phyloP scores from a whole-genome alignment of 352 stramenopile genomes.

The Phytophthora boehmeriae region DNA sequence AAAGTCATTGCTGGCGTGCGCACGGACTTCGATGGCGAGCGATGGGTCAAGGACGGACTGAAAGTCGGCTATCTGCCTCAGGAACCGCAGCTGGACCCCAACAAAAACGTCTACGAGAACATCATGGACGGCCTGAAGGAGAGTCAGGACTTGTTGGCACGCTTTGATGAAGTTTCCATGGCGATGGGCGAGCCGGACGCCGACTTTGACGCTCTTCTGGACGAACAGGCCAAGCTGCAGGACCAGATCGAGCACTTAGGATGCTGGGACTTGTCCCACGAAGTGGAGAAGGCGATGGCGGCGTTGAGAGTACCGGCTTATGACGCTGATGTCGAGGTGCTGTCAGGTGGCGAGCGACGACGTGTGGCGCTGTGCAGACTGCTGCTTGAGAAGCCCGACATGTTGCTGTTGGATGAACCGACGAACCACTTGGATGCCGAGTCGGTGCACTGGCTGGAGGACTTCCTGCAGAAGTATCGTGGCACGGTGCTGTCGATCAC shows the following conservation, averaged over 20 bases:
- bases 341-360: constrained; percentile 94
- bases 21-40: constrained; percentile 86
- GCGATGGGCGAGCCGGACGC: constrained; percentile 91
- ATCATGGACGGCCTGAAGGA: constrained; percentile 91
- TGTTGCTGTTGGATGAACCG: constrained; percentile 98
- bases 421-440: constrained; percentile 99
- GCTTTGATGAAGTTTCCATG: constrained; percentile 89
- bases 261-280: constrained; percentile 83
- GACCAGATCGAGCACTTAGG: constrained; percentile 86
- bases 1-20: constrained; percentile 95
- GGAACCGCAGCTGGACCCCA: constrained; percentile 85
- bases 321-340: constrained; percentile 68
- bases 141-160: constrained; percentile 73
- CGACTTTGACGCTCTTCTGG: constrained; percentile 86
- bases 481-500: constrained; percentile 98
- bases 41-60: constrained; percentile 87
- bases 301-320: constrained; percentile 74
- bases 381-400: constrained; percentile 95
- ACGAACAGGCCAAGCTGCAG: constrained; percentile 88
- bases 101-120: constrained; percentile 90
- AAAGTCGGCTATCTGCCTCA: constrained; percentile 89
- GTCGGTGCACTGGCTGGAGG: constrained; percentile 97
- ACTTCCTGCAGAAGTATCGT: constrained; percentile 96
- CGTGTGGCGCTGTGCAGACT: constrained; percentile 95
- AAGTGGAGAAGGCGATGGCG: constrained; percentile 86